A percentile compares a stretch with the other conserved stretches of the same genome.
These are phyloP conservation scores for Sporothrix sp. DNA, from an alignment of 2,329 filamentous ascomycete genomes.

Conservation along the genomic window DNA sequence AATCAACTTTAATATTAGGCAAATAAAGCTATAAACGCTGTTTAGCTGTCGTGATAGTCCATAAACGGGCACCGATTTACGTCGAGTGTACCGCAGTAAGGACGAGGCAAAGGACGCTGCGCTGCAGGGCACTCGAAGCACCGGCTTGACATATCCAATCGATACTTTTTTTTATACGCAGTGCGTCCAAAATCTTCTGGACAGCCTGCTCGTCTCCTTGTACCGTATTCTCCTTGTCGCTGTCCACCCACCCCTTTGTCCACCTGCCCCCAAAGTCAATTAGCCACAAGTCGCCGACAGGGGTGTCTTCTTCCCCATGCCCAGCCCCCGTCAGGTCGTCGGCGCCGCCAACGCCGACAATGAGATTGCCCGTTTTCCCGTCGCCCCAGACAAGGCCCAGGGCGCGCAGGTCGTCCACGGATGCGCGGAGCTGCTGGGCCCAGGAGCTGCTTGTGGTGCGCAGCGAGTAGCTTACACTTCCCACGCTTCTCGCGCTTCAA, in stretches of 20 bases:
- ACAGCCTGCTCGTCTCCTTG: conserved; percentile 28
- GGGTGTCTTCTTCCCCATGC: conserved; percentile 6
- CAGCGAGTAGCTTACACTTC: not conserved
- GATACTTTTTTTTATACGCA: not conserved
- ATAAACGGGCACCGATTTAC: no score
- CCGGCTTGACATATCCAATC: not conserved
- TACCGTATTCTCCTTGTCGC: conserved; percentile 27
- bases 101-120: no score
- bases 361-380: conserved; percentile 27
- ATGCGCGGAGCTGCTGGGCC: conserved; percentile 22
- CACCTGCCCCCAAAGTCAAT: conserved; percentile 32
- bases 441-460: conserved; percentile 4
- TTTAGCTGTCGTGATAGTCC: no score
- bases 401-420: conserved; percentile 22
- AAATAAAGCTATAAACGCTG: no score
- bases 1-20: no score
- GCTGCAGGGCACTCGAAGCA: no score
- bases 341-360: conserved; percentile 24
- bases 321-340: not conserved
- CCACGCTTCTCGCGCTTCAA: conserved; percentile 4
- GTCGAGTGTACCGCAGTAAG: no score
- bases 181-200: conserved; percentile 14
- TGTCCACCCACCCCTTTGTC: conserved; percentile 31
- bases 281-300: conserved; percentile 28
- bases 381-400: conserved; percentile 25